phyloP scores from a whole-genome alignment of 257 asterid species.

The Nyctanthes arbortristis region DNA sequence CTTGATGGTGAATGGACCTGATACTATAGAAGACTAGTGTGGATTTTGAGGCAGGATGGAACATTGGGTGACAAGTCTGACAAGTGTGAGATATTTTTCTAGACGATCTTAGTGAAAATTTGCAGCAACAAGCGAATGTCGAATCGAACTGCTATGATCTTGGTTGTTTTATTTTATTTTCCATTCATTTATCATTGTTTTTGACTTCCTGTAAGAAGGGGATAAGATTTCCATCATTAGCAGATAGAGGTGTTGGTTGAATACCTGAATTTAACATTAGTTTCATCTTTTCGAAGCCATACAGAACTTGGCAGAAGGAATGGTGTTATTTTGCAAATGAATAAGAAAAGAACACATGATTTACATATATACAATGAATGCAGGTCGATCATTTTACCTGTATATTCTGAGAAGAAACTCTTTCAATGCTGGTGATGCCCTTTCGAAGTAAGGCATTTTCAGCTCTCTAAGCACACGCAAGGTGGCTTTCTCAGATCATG shows the following conservation, averaged over 20 bases:
- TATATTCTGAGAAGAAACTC: constrained; percentile 72
- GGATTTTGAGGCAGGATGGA: too few relatives aligned
- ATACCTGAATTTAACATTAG: neutral
- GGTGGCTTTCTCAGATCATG: too few relatives aligned
- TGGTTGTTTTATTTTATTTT: neutral
- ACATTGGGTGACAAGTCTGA: too few relatives aligned
- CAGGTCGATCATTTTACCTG: constrained; percentile 41
- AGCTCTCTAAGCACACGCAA: neutral
- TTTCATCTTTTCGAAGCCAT: neutral
- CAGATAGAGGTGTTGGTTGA: neutral
- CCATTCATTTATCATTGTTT: neutral
- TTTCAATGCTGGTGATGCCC: constrained; percentile 83
- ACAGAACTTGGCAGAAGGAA: neutral
- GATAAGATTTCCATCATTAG: neutral
- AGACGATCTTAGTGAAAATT: neutral
- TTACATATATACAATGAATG: neutral
- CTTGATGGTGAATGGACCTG: neutral
- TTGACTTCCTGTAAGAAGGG: neutral
- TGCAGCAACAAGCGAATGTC: neutral
- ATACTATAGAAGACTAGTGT: neutral
- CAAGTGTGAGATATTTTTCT: neutral
- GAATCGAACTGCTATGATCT: neutral
- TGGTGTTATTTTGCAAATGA: neutral
- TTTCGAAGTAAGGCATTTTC: constrained; percentile 71
- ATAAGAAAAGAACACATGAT: neutral